These are phyloP conservation scores for Fusarium camptoceras DNA, from an alignment of 2,329 filamentous ascomycete genomes.

Conservation along the genomic window DNA sequence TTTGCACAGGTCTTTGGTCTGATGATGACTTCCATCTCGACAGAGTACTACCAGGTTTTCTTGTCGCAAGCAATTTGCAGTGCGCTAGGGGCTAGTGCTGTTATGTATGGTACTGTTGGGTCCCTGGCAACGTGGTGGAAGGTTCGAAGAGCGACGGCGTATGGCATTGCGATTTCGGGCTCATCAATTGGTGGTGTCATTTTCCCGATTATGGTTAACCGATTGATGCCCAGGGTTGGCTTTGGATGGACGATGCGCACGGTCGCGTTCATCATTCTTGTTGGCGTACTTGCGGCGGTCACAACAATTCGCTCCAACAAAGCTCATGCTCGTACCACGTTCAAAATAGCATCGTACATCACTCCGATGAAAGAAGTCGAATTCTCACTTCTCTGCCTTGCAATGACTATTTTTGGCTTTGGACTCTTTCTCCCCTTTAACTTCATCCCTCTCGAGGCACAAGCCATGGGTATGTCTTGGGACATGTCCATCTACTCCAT, in stretches of 20 bases:
- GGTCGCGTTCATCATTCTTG: neutral
- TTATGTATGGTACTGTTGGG: neutral
- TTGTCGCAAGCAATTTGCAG: neutral
- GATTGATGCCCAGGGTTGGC: neutral
- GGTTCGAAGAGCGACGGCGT: neutral
- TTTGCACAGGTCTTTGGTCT: neutral
- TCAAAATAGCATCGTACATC: accelerated
- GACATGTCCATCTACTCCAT: neutral
- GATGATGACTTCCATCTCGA: neutral
- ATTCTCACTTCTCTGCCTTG: neutral
- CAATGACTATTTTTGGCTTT: neutral
- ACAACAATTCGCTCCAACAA: neutral
- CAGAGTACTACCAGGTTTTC: neutral
- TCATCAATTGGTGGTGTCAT: neutral
- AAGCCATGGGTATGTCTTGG: neutral
- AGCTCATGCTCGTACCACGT: neutral
- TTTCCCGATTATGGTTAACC: neutral
- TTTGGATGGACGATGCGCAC: neutral
- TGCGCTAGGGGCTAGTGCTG: neutral
- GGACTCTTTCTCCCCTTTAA: neutral
- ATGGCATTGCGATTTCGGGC: neutral
- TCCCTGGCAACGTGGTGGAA: neutral
- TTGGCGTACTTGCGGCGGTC: neutral
- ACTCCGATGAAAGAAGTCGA: neutral
- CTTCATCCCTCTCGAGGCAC: neutral